Percentiles rank a stretch among this genome's conserved stretches.
These are phyloP conservation scores for Lentinus tigrinus DNA, from an alignment of 768 basidiomycete species.

Conservation along the genomic window DNA sequence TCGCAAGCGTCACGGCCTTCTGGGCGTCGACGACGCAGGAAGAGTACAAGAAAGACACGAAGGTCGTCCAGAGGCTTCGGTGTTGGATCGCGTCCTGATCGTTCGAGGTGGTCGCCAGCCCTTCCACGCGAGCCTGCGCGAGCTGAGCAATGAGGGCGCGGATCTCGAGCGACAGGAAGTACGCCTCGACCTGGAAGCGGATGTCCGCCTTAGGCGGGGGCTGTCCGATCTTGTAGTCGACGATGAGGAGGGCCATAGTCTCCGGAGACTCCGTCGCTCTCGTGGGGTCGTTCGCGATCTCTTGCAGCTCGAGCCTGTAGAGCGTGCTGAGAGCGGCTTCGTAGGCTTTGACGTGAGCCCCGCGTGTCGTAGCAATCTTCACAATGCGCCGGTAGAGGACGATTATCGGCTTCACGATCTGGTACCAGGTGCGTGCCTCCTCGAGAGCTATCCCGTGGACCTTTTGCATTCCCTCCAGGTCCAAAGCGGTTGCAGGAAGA, in stretches of 20 bases:
- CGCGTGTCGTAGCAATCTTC: conserved; percentile 25
- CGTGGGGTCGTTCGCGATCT: conserved; percentile 18
- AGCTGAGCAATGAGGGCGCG: conserved; percentile 33
- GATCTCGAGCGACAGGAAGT: conserved; percentile 34
- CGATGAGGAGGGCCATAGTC: conserved; percentile 26
- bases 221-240: conserved; percentile 32
- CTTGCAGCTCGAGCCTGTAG: conserved; percentile 30
- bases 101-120: not conserved
- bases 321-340: conserved; percentile 33
- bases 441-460: conserved; percentile 20
- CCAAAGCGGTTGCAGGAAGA: conserved; percentile 7
- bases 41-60: conserved; percentile 23
- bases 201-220: conserved; percentile 35
- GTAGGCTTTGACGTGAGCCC: conserved; percentile 34
- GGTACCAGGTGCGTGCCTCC: conserved; percentile 27
- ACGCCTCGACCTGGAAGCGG: conserved; percentile 34
- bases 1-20: conserved; percentile 25
- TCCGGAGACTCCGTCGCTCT: conserved; percentile 25
- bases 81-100: conserved; percentile 11
- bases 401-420: conserved; percentile 20
- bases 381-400: conserved; percentile 25
- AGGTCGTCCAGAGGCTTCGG: conserved; percentile 20
- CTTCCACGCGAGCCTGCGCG: conserved; percentile 26
- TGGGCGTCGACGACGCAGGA: conserved; percentile 27
- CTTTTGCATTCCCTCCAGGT: conserved; percentile 9